Percentiles rank a stretch among this genome's conserved stretches.
These are phyloP conservation scores for Tilletia setariae DNA, from an alignment of 1,284 basidiomycete species.

Conservation along the genomic window DNA sequence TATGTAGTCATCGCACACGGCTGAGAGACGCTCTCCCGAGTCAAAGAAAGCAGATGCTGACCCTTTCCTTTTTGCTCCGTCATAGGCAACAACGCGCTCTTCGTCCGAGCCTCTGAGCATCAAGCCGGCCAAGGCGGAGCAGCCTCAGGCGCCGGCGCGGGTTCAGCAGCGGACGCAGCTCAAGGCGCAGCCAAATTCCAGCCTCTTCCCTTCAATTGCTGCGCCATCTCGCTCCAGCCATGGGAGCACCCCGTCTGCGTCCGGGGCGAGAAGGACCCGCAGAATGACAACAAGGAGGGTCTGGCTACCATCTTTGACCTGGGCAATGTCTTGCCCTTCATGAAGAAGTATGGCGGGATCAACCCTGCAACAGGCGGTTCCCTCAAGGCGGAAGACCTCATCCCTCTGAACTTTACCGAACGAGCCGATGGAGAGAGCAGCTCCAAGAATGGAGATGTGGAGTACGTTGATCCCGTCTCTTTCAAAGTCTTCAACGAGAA, in stretches of 20 bases:
- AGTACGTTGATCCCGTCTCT: constrained; percentile 56
- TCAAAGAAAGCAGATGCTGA: not conserved
- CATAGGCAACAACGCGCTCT: constrained; percentile 37
- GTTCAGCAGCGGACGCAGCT: constrained; percentile 62
- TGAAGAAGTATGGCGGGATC: constrained; percentile 61
- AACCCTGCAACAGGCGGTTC: constrained; percentile 88
- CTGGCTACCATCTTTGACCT: constrained; percentile 52
- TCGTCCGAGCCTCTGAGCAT: constrained; percentile 44
- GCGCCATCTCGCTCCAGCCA: constrained; percentile 84
- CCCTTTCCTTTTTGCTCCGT: not conserved
- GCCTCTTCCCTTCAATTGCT: constrained; percentile 77
- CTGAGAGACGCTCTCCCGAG: not conserved
- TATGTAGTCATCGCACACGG: not conserved
- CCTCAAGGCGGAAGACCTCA: constrained; percentile 72
- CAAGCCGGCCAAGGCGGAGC: constrained; percentile 37
- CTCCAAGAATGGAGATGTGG: constrained; percentile 20
- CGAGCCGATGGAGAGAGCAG: constrained; percentile 22
- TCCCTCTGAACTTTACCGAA: constrained; percentile 78
- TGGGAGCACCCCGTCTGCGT: constrained; percentile 86
- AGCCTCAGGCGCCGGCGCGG: constrained; percentile 28
- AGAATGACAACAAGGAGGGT: constrained; percentile 62
- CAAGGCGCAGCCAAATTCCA: constrained; percentile 53
- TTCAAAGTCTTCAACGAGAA: constrained; percentile 60
- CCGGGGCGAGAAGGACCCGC: constrained; percentile 63
- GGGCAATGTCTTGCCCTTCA: constrained; percentile 80